Evolutionary conservation across 768 basidiomycete species (phyloP).

Genomic region (Tremella mesenterica): DNA sequence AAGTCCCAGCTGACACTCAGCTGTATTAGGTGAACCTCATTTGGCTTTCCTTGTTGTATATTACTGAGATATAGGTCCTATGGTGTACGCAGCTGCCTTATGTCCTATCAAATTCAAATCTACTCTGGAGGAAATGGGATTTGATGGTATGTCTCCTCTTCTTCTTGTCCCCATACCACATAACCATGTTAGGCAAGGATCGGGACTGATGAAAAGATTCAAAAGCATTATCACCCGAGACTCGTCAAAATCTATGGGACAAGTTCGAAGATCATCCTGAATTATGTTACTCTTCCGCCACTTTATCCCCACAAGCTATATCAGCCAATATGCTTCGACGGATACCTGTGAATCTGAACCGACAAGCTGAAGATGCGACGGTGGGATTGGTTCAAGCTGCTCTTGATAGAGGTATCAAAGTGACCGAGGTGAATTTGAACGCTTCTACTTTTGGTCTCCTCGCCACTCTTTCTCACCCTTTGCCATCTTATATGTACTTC

Average conservation of each 20-base stretch:
- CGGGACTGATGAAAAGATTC: conserved; percentile 62
- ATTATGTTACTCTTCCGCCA: conserved; percentile 40
- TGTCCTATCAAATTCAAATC: conserved; percentile 73
- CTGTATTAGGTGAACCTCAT: not conserved
- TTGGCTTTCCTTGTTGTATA: too few species aligned
- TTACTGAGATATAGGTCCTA: conserved; percentile 69
- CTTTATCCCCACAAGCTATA: conserved; percentile 77
- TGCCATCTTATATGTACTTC: too few species aligned
- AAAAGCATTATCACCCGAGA: conserved; percentile 70
- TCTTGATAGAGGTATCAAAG: conserved; percentile 64
- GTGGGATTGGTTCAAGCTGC: conserved; percentile 77
- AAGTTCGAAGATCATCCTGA: conserved; percentile 23
- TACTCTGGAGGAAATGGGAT: conserved; percentile 68
- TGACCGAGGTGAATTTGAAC: conserved; percentile 58
- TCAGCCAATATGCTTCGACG: conserved; percentile 80
- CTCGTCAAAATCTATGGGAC: conserved; percentile 48
- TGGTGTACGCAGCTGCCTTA: conserved; percentile 93
- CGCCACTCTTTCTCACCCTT: not conserved
- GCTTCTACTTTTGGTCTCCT: not conserved
- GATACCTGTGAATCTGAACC: conserved; percentile 66
- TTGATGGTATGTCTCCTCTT: conserved; percentile 59
- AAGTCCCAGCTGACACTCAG: not conserved
- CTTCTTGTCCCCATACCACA: not conserved
- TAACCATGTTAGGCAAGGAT: not conserved
- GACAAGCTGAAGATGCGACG: conserved; percentile 60